These are phyloP conservation scores for Lactarius indigo DNA, from an alignment of 768 basidiomycete species.

Conservation along the genomic window DNA sequence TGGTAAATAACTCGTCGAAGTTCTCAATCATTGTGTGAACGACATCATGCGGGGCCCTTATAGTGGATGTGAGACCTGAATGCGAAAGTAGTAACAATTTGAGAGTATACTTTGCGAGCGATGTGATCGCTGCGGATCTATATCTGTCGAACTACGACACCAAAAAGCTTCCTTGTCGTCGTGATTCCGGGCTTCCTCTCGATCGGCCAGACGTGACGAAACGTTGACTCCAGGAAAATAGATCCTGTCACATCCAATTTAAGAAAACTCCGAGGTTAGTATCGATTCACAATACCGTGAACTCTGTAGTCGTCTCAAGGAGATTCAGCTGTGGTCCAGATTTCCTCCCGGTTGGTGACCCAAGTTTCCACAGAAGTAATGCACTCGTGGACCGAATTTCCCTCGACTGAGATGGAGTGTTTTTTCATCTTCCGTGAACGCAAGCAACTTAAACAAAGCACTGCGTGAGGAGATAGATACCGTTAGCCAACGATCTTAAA, in stretches of 20 bases:
- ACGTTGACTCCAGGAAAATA: constrained; percentile 6
- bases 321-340: constrained; percentile 3
- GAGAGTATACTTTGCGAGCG: constrained; percentile 4
- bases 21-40: constrained; percentile 1
- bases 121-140: neutral
- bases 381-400: constrained; percentile 10
- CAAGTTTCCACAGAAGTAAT: constrained; percentile 11
- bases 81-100: neutral
- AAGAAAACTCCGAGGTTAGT: neutral
- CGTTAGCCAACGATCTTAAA: neutral
- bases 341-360: constrained; percentile 16
- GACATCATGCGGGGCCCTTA: constrained; percentile 3
- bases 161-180: constrained; percentile 13
- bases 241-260: neutral
- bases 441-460: constrained; percentile 12
- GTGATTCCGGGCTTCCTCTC: constrained; percentile 3
- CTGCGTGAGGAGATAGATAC: neutral
- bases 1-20: constrained; percentile 1
- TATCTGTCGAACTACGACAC: constrained; percentile 9
- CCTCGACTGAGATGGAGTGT: constrained; percentile 3
- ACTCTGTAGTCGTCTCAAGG: constrained; percentile 11
- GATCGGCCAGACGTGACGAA: constrained; percentile 1
- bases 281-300: constrained; percentile 1
- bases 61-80: neutral
- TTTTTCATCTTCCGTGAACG: constrained; percentile 19